Base-by-base conservation (phyloP, 148 eudicot species). In the Suaeda aralocaspica region DNA sequence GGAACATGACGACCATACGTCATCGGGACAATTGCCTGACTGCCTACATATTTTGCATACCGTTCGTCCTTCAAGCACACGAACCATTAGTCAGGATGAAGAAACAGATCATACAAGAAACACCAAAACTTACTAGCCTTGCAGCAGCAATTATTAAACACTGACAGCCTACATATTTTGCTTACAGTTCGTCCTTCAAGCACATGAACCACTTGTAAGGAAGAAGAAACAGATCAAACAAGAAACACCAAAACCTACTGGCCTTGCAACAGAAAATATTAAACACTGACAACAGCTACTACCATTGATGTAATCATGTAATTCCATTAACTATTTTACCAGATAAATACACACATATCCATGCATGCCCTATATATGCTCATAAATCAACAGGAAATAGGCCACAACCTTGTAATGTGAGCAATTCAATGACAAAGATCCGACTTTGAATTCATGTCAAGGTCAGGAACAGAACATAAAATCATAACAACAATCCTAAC, bases 1-100 rank as follows among this genome's bases (percentile, higher is more conserved):
- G 98, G 98, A 29, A 93, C 73, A 68, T 93, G 98, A 34, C 98
- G 89, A 33, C 98, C 98, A 82, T 71, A 84, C 71, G 96, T 87
- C 97, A 84, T 57, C 26, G 98, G 98, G 45, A 93, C 98, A 68
- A 93, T 93, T 71, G 97, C 98, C 78, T 76, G 84, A 82, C 74
- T 80, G 56, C 98, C 98, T 13, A 91, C 64, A 72, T 88, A 93
- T 82, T 88, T 88, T 58, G 92, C 80, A 85, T 93, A 93, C 18
- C 98, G 92, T 45, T 84, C 91, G 74, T 93, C 98, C 98, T 93
- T 78, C 80, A 82, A 46, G 39, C 19, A 70, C 33, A 69, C 69
- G 18, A 31, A 62, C 13, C 49, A n/a, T 33, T 18, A 15, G 59
- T 64, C 16, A 69, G 14, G 49, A 65, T 31, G 30, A 30, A 60